Evolutionary conservation across 192 early-diverging fungal genomes (phyloP).

Genomic region (Lobosporangium transversale): DNA sequence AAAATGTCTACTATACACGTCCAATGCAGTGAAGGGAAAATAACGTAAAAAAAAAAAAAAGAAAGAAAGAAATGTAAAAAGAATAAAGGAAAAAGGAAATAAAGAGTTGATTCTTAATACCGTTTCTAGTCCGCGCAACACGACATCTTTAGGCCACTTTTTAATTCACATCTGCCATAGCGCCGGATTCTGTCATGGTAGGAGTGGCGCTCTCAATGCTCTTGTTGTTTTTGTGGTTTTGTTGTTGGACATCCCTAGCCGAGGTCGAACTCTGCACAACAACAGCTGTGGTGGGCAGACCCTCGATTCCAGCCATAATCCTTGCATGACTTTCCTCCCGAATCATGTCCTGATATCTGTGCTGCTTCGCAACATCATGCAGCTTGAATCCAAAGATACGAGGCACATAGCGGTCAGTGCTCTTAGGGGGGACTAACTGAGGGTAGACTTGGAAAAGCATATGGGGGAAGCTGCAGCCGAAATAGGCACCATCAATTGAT

Average conservation of each 20-base stretch:
- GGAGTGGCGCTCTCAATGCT: conserved; percentile 10
- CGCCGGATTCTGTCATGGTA: conserved; percentile 30
- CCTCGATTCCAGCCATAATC: conserved; percentile 54
- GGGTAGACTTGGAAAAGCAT: conserved; percentile 95
- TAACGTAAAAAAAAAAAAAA: background rate
- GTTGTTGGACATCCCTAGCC: conserved; percentile 15
- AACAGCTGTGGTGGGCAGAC: conserved; percentile 37
- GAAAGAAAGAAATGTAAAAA: background rate
- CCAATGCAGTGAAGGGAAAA: background rate
- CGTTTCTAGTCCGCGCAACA: background rate
- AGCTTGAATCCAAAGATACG: conserved; percentile 98
- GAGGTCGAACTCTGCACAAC: conserved; percentile 6
- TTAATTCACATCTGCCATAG: conserved; percentile 50
- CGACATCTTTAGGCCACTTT: background rate
- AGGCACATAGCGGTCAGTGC: conserved; percentile 90
- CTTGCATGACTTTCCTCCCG: conserved; percentile 73
- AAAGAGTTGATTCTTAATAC: too few species aligned
- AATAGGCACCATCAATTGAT: conserved; percentile 94
- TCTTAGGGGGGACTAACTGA: conserved; percentile 78
- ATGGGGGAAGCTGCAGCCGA: conserved; percentile 96
- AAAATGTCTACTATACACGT: background rate
- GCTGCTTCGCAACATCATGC: conserved; percentile 86
- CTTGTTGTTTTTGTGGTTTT: conserved; percentile 26
- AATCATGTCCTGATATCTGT: conserved; percentile 90
- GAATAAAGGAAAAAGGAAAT: background rate